These are phyloP conservation scores for Xerocomus potaroensis DNA, from an alignment of 768 basidiomycete genomes.

Conservation along the genomic window DNA sequence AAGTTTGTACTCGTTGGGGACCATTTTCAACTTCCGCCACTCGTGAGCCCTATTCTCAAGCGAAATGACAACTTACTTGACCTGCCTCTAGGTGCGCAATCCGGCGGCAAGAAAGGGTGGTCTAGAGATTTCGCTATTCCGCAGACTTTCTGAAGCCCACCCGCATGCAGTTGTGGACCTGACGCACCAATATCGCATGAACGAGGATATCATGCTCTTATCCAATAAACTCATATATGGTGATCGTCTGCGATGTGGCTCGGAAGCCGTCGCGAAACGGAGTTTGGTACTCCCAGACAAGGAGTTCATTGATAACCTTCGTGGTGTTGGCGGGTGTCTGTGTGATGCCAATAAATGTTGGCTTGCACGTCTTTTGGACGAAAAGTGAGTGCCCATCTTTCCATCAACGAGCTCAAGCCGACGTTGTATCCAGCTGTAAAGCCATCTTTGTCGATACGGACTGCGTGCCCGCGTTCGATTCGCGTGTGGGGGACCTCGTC, in stretches of 20 bases:
- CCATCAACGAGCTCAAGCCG: too few species aligned
- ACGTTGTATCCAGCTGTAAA: constrained; percentile 53
- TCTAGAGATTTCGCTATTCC: constrained; percentile 86
- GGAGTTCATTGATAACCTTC: constrained; percentile 42
- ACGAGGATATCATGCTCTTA: constrained; percentile 88
- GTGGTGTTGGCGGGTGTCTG: constrained; percentile 29
- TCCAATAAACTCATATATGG: constrained; percentile 86
- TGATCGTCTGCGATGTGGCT: constrained; percentile 75
- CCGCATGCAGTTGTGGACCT: constrained; percentile 84
- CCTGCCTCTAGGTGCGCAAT: constrained; percentile 67
- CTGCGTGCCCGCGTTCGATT: constrained; percentile 69
- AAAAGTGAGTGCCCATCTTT: constrained; percentile 46
- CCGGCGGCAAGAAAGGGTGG: constrained; percentile 76
- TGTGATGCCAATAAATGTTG: constrained; percentile 53
- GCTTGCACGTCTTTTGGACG: constrained; percentile 60
- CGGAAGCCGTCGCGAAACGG: constrained; percentile 59
- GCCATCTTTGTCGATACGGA: constrained; percentile 97
- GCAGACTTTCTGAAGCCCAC: constrained; percentile 82
- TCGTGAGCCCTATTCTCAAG: constrained; percentile 47
- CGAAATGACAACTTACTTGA: not conserved
- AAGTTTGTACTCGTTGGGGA: constrained; percentile 95
- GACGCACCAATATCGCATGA: constrained; percentile 93
- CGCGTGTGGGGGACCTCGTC: constrained; percentile 80
- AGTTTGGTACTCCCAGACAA: constrained; percentile 50
- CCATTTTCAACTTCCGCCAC: constrained; percentile 93